These are phyloP conservation scores for Sporothrix inflata DNA, from an alignment of 2,329 filamentous ascomycete genomes.

Conservation along the genomic window DNA sequence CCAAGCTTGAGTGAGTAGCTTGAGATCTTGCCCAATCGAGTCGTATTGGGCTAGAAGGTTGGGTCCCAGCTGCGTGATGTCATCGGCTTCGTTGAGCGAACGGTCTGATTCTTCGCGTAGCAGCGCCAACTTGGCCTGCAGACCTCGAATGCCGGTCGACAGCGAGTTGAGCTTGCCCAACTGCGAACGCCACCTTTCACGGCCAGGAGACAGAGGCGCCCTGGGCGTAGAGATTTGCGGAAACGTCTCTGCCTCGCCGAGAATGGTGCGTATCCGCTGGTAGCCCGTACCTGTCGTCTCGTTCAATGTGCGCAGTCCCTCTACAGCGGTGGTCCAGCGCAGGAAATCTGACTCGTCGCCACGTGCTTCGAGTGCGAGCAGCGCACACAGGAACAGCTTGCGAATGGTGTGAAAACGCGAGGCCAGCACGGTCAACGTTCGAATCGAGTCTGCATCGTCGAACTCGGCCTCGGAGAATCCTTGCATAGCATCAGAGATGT, in stretches of 20 bases:
- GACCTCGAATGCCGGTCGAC: slow-evolving; percentile 84
- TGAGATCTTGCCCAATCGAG: slow-evolving; percentile 86
- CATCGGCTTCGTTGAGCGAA: slow-evolving; percentile 72
- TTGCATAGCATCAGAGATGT: slow-evolving; percentile 70
- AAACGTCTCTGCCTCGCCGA: slow-evolving; percentile 77
- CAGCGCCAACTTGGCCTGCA: slow-evolving; percentile 94
- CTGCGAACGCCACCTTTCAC: slow-evolving; percentile 83
- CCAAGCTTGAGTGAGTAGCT: slow-evolving; percentile 80
- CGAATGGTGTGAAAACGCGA: slow-evolving; percentile 79
- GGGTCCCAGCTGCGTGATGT: slow-evolving; percentile 75
- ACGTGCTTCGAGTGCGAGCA: slow-evolving; percentile 83
- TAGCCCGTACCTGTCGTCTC: slow-evolving; percentile 64
- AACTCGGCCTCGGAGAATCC: slow-evolving; percentile 66
- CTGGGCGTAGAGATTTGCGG: slow-evolving; percentile 60
- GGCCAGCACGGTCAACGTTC: slow-evolving; percentile 78
- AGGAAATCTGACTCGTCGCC: slow-evolving; percentile 76
- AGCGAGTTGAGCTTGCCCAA: slow-evolving; percentile 85
- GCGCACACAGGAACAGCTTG: slow-evolving; percentile 84
- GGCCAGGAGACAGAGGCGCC: slow-evolving; percentile 67
- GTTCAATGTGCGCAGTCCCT: slow-evolving; percentile 71
- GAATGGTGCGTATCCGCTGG: slow-evolving; percentile 66
- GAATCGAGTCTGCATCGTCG: slow-evolving; percentile 77
- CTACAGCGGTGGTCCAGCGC: slow-evolving; percentile 77
- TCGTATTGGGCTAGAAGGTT: slow-evolving; percentile 89
- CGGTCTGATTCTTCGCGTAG: slow-evolving; percentile 86